phyloP scores from a whole-genome alignment of 1,284 basidiomycete species.

The Leucoagaricus sp. region DNA sequence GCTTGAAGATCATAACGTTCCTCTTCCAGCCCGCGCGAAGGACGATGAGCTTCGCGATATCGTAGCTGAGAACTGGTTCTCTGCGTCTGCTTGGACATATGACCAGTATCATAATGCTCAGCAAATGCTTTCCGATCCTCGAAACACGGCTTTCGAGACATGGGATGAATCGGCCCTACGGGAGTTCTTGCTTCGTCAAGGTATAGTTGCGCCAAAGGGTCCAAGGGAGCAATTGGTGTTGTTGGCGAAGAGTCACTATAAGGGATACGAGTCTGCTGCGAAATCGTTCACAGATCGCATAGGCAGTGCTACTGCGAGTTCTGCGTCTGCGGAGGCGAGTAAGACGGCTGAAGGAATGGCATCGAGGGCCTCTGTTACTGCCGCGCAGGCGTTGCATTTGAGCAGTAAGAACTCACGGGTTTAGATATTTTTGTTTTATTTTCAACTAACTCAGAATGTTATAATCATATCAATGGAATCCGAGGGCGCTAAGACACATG shows the following conservation, averaged over 20 bases:
- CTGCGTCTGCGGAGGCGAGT: conserved; percentile 55
- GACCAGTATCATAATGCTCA: conserved; percentile 69
- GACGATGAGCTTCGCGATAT: conserved; percentile 52
- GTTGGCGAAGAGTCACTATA: conserved; percentile 74
- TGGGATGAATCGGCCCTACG: conserved; percentile 86
- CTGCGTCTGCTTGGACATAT: conserved; percentile 55
- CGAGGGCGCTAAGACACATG: too few relatives aligned
- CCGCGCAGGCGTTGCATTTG: conserved; percentile 52
- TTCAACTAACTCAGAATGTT: too few relatives aligned
- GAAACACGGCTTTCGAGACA: conserved; percentile 58
- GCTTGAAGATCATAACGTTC: conserved; percentile 72
- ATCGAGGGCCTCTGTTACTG: conserved; percentile 23
- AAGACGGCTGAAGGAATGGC: conserved; percentile 32
- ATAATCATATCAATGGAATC: too few relatives aligned
- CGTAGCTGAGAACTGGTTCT: conserved; percentile 66
- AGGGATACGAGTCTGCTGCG: conserved; percentile 56
- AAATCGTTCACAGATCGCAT: conserved; percentile 51
- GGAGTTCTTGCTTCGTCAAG: conserved; percentile 85
- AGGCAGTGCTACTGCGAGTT: conserved; percentile 56
- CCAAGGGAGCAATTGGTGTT: conserved; percentile 79
- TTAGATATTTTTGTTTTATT: too few relatives aligned
- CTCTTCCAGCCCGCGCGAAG: conserved; percentile 45
- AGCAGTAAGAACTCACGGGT: too few relatives aligned
- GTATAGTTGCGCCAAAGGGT: conserved; percentile 79
- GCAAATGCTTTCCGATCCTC: conserved; percentile 59